Evolutionary conservation across 106 monocot species (phyloP), one percentile per base, ranked within the genome.

Genomic region (Dendrobium officinale): DNA sequence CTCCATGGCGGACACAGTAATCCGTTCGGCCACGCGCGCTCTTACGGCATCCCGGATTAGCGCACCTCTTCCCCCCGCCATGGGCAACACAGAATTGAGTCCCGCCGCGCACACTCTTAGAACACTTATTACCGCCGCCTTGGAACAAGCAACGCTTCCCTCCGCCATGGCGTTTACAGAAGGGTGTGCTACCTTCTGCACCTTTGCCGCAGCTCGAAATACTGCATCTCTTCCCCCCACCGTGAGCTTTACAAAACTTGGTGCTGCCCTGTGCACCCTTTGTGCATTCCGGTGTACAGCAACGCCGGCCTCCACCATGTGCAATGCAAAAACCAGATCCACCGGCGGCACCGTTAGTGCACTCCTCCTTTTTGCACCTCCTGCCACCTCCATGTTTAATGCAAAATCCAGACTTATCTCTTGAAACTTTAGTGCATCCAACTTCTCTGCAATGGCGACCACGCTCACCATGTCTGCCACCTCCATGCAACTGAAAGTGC

Each of bases 41-140:
- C 77, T 77, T 85, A 9, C 80, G 84, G 84, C 92, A 89, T 9
- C 80, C 79, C 10, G 54, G 55, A 18, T 33, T 40, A 0, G 67
- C 79, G 45, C 91, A 91, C 81, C 89, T 82, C 83, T 91, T 91
- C 40, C 91, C 91, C 9, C 91, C 87, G 33, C 91, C 87, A 74
- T 93, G 90, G 5, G 88, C 88, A 26, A 93, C 92, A 74, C 92
- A 93, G 76, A 86, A 93, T 6, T 64, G 85, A 26, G 89, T 89
- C 15, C 89, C 84, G 6, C 89, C 89, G 15, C 84, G 86, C 40
- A 89, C 89, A 48, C 92, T 92, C 86, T 92, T 92, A 16, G 92
- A 82, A 77, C 92, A 92, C 9, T 31, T 31, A 1, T 79, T 41
- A 40, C 81, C 81, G 5, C 84, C 86, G 33, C 80, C 88, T 45